These are phyloP conservation scores for Phlebiopsis gigantea DNA, from an alignment of 768 basidiomycete species.

Conservation along the genomic window DNA sequence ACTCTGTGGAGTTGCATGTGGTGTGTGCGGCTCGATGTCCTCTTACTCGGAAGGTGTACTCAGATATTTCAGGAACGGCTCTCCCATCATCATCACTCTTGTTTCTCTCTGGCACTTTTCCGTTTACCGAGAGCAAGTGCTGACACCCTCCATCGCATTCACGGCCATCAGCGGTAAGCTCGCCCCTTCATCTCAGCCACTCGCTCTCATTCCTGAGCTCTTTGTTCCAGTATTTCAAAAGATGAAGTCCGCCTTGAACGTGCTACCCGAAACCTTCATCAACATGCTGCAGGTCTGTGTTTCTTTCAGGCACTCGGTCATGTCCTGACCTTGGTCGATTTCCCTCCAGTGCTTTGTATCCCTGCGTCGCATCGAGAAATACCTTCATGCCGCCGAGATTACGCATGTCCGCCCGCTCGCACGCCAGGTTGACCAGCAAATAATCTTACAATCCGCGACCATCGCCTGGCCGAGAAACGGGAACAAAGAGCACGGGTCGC, in stretches of 20 bases:
- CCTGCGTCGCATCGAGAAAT: constrained; percentile 86
- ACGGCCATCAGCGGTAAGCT: constrained; percentile 45
- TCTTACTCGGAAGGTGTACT: not conserved
- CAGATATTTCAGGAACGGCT: constrained; percentile 28
- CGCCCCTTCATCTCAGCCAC: not conserved
- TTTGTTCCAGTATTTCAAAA: constrained; percentile 65
- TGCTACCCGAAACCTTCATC: constrained; percentile 87
- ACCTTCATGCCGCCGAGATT: constrained; percentile 73
- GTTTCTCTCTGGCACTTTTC: constrained; percentile 59
- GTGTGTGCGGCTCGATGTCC: constrained; percentile 24
- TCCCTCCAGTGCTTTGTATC: constrained; percentile 65
- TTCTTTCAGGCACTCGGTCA: not conserved
- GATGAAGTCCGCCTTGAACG: constrained; percentile 83
- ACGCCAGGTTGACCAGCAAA: constrained; percentile 37
- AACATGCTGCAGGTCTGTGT: constrained; percentile 69
- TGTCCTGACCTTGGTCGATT: not conserved
- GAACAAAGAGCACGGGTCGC: constrained; percentile 35
- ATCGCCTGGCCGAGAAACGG: constrained; percentile 89
- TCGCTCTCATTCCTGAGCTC: not conserved
- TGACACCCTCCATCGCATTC: constrained; percentile 86
- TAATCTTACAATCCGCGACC: constrained; percentile 80
- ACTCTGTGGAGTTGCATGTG: constrained; percentile 51
- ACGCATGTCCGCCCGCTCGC: constrained; percentile 51
- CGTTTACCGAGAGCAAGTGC: constrained; percentile 56
- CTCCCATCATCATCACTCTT: constrained; percentile 46